Conservation (phyloP, 2,329 filamentous ascomycete species). For the Colletotrichum chrysophilum region DNA sequence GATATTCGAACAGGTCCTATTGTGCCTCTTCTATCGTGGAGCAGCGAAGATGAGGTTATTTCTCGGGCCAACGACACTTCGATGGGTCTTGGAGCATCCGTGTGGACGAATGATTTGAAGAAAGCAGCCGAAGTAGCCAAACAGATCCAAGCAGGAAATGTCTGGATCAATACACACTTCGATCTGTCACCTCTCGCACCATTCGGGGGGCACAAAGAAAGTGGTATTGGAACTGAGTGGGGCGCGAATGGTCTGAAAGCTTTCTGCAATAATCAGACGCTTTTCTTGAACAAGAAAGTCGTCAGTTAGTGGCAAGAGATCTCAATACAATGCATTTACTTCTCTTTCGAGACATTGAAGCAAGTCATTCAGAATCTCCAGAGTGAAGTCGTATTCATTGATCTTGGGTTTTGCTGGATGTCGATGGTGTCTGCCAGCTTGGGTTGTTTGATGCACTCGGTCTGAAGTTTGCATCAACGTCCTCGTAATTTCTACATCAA, state of each 20-base stretch:
- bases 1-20: not conserved
- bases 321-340: not conserved
- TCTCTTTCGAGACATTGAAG: not conserved
- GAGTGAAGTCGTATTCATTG: rapidly evolving
- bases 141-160: not conserved
- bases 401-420: not conserved
- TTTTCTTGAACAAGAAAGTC: not conserved
- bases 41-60: slow-evolving; percentile 64
- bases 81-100: slow-evolving; percentile 61
- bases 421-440: not conserved
- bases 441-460: not conserved
- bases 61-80: slow-evolving; percentile 56
- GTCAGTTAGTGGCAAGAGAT: not conserved
- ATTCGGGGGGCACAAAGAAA: not conserved
- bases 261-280: not conserved
- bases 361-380: rapidly evolving
- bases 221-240: not conserved
- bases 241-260: not conserved
- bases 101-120: slow-evolving; percentile 61
- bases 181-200: not conserved
- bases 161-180: not conserved
- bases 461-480: not conserved
- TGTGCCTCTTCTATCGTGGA: slow-evolving; percentile 64
- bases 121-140: slow-evolving; percentile 53
- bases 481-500: not conserved